phyloP scores from a whole-genome alignment of 2,329 filamentous ascomycete species.

The Aspergillus brunneoviolaceus region DNA sequence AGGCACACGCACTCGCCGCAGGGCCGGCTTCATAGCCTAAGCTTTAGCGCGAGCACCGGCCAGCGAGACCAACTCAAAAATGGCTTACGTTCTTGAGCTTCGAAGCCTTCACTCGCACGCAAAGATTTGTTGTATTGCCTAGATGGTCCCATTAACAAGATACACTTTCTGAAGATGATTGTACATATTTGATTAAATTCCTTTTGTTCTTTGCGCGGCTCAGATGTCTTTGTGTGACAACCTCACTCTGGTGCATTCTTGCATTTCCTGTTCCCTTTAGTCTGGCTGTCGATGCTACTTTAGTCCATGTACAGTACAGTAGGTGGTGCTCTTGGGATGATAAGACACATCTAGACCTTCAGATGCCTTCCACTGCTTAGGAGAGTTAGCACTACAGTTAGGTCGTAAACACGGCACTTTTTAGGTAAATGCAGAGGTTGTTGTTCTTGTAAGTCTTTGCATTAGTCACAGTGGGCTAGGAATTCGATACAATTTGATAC shows the following conservation, averaged over 20 bases:
- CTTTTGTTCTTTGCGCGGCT: no score
- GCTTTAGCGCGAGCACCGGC: slow-evolving; percentile 17
- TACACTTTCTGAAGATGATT: no score
- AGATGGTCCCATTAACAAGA: no score
- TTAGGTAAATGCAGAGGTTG: neutral
- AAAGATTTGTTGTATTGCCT: no score
- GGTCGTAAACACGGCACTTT: neutral
- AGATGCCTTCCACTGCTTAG: neutral
- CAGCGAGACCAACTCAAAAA: slow-evolving; percentile 11
- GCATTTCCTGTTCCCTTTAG: no score
- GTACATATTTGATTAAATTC: no score
- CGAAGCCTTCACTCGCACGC: neutral
- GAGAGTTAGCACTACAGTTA: neutral
- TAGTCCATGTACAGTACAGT: no score
- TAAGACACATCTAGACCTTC: neutral
- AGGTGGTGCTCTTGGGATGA: neutral
- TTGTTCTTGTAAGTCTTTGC: neutral
- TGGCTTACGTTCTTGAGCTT: neutral
- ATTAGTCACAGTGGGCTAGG: neutral
- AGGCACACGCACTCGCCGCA: slow-evolving; percentile 19
- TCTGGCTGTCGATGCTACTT: no score
- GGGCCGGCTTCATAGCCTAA: slow-evolving; percentile 12
- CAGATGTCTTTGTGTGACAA: no score
- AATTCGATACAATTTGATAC: neutral
- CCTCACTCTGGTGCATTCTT: no score